Evolutionary conservation across 139 green algal genomes (phyloP).

Genomic region (Edaphochlamys debaryana): DNA sequence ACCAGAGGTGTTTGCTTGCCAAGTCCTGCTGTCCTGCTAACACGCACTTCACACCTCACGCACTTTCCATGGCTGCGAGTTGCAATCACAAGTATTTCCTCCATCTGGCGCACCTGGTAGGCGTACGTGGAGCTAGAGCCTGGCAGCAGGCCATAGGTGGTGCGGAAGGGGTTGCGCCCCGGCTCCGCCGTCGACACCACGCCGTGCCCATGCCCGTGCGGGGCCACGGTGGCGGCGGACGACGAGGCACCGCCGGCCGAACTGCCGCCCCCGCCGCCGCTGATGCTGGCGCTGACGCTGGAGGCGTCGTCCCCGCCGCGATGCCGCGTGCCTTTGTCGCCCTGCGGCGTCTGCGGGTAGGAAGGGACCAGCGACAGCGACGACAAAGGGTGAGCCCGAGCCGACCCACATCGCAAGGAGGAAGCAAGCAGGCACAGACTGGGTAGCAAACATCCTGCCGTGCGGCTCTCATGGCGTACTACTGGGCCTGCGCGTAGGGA

Average conservation of each 20-base stretch:
- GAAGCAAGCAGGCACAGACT: not conserved
- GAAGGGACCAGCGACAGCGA: not conserved
- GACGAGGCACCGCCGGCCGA: not conserved
- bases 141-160: constrained; percentile 28
- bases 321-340: not conserved
- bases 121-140: constrained; percentile 17
- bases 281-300: not conserved
- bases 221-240: too few species aligned
- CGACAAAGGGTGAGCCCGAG: not conserved
- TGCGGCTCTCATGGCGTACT: not conserved
- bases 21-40: too few species aligned
- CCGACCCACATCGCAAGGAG: not conserved
- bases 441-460: too few species aligned
- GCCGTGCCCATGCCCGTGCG: too few species aligned
- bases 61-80: too few species aligned
- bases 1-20: too few species aligned
- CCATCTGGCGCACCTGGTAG: not conserved
- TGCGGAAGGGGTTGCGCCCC: constrained; percentile 12
- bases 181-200: too few species aligned
- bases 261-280: too few species aligned
- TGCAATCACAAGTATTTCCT: too few species aligned
- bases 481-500: not conserved
- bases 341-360: not conserved
- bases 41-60: too few species aligned
- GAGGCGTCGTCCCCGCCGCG: not conserved